Conservation (phyloP, 208 protist species). For the Angomonas desouzai region DNA sequence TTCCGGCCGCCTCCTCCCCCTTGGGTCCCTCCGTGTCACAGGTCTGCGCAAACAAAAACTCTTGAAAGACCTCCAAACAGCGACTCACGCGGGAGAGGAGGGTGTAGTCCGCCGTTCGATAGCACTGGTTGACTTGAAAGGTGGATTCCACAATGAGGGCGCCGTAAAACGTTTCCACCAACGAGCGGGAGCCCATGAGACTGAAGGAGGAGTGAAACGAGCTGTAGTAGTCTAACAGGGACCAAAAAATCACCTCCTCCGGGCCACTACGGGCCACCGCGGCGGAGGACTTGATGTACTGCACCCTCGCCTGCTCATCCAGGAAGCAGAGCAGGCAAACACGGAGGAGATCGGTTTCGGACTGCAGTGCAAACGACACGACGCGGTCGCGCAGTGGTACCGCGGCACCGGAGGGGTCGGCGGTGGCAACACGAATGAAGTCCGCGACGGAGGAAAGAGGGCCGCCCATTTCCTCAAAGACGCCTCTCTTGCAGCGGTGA, state of each 20-base stretch:
- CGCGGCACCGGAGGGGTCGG: background rate
- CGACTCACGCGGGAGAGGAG: constrained; percentile 47
- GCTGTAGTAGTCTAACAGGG: constrained; percentile 56
- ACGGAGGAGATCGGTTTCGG: constrained; percentile 28
- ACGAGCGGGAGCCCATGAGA: constrained; percentile 23
- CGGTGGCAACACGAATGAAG: background rate
- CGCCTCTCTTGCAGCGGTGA: background rate
- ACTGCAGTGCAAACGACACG: constrained; percentile 16
- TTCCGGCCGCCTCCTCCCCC: background rate
- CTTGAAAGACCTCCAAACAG: constrained; percentile 79
- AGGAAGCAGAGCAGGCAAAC: constrained; percentile 73
- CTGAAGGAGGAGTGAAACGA: constrained; percentile 49
- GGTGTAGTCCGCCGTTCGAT: constrained; percentile 26
- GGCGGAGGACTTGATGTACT: constrained; percentile 49
- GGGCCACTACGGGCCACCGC: constrained; percentile 29
- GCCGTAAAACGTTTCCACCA: constrained; percentile 53
- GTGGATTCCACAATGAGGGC: constrained; percentile 68
- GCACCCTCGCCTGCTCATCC: constrained; percentile 36
- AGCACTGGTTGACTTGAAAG: constrained; percentile 56
- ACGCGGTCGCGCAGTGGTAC: background rate
- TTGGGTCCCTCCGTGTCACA: constrained; percentile 2
- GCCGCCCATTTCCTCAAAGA: background rate
- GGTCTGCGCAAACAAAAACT: constrained; percentile 44
- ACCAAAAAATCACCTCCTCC: constrained; percentile 54
- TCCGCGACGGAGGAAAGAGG: background rate